phyloP scores from a whole-genome alignment of 352 stramenopile species.

The Pythium phragmitis region DNA sequence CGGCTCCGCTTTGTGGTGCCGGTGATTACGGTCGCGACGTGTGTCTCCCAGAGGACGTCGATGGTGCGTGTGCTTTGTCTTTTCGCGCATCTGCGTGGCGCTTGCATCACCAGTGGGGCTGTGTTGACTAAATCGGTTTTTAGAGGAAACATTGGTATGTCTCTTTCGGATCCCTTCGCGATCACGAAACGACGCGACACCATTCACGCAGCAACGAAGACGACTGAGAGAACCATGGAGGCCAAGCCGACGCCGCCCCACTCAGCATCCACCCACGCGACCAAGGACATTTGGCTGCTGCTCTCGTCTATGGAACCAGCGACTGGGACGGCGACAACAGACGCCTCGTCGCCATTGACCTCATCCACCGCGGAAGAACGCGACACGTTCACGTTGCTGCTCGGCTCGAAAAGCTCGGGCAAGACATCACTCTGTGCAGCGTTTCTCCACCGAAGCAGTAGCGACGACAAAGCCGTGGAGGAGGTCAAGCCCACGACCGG shows the following conservation, averaged over 20 bases:
- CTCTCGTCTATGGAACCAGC: slow-evolving; percentile 50
- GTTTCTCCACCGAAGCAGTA: slow-evolving; percentile 59
- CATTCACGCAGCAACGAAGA: too few relatives aligned
- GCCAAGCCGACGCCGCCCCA: slow-evolving; percentile 2
- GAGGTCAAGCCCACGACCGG: slow-evolving; percentile 90
- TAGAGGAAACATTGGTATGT: too few relatives aligned
- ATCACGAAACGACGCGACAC: too few relatives aligned
- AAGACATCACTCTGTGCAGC: slow-evolving; percentile 82
- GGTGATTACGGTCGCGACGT: too few relatives aligned
- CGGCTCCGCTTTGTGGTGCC: too few relatives aligned
- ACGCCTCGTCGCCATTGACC: neutral
- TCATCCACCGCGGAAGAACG: slow-evolving; percentile 39
- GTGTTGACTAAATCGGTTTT: too few relatives aligned
- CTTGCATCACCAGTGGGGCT: too few relatives aligned
- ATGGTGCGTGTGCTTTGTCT: too few relatives aligned
- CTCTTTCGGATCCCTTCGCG: too few relatives aligned
- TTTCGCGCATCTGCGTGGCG: too few relatives aligned
- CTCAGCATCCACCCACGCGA: slow-evolving; percentile 1
- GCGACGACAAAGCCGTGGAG: slow-evolving; percentile 42
- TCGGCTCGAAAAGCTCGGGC: slow-evolving; percentile 62
- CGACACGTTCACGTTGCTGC: slow-evolving; percentile 72
- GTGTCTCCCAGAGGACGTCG: too few relatives aligned
- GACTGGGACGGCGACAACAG: slow-evolving; percentile 16
- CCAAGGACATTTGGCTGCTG: slow-evolving; percentile 73
- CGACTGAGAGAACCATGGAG: neutral